phyloP scores from a whole-genome alignment of 2,329 filamentous ascomycete genomes.

The Fusarium aywerte region DNA sequence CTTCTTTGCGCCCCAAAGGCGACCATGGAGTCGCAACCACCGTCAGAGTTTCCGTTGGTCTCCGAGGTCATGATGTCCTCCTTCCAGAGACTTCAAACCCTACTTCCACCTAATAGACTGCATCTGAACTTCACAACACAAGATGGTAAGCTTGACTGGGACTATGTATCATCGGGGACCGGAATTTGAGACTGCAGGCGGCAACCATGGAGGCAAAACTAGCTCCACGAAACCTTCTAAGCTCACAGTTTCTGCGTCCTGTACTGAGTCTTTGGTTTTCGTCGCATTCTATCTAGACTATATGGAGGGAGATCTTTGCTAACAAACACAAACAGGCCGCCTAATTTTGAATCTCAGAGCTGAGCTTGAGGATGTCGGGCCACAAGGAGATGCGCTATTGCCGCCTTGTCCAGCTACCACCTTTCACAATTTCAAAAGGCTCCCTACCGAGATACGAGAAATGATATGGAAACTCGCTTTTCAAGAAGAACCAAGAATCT shows the following conservation, averaged over 20 bases:
- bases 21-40: background rate
- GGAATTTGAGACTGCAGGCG: too few relatives aligned
- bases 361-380: background rate
- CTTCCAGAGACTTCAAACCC: background rate
- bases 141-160: background rate
- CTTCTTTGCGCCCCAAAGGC: background rate
- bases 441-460: background rate
- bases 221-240: background rate
- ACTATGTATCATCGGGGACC: too few relatives aligned
- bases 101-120: background rate
- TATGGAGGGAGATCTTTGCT: background rate
- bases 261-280: background rate
- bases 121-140: background rate
- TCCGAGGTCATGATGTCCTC: background rate
- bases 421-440: conserved; percentile 1
- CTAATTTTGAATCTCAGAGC: background rate
- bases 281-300: too few relatives aligned
- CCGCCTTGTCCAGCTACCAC: background rate
- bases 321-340: background rate
- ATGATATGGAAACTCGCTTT: background rate
- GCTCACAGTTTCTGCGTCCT: background rate
- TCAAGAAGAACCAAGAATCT: background rate
- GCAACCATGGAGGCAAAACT: background rate
- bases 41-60: background rate
- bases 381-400: background rate